Base-by-base conservation (phyloP, 805 yeast species). In the Saturnispora quitensis region DNA sequence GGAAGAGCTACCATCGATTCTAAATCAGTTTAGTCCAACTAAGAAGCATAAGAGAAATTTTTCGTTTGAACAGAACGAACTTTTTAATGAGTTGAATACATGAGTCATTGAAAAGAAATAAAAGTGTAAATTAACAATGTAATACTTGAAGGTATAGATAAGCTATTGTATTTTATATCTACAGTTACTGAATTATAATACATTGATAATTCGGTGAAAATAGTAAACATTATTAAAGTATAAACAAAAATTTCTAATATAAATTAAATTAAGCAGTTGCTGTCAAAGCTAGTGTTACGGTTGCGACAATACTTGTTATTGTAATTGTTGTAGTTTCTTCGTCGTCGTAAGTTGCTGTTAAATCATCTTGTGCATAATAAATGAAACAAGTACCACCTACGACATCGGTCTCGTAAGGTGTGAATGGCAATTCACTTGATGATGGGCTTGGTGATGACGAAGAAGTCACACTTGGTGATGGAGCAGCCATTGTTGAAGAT, bases 31-130 rank as follows among this genome's bases (percentile, higher is more conserved):
- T 12, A 44, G 25, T 4, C 51, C 51, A n/a, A 34, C 22, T n/a
- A 25, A 27, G 9, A 33, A 20, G 28, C 58, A 55, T 28, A 66
- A 63, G 47, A 61, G 78, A 50, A 67, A 68, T 1, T 63, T 78
- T 34, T 77, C 83, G 0, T 75, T 66, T 56, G 86, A 80, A 60
- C 84, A 81, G 58, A 64, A 65, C 42, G 77, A 76, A 58, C 62
- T 81, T 15, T 62, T 78, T 47, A 68, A 68, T 40, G 80, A 75
- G 59, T 61, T 80, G 45, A 71, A 71, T 22, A 62, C 58, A 20
- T 18, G 40, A 25, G 47, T 33, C 33, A 3, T 31, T 31, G 34
- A 12, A 31, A 31, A 13, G 28, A 25, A 25, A 7, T 8, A 25
- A 25, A 7, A 25, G 28, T 25, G 28, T 25, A 8, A 8, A 25